Evolutionary conservation across 176 grass and related monocot species (phyloP).

Genomic region (Avena insularis): DNA sequence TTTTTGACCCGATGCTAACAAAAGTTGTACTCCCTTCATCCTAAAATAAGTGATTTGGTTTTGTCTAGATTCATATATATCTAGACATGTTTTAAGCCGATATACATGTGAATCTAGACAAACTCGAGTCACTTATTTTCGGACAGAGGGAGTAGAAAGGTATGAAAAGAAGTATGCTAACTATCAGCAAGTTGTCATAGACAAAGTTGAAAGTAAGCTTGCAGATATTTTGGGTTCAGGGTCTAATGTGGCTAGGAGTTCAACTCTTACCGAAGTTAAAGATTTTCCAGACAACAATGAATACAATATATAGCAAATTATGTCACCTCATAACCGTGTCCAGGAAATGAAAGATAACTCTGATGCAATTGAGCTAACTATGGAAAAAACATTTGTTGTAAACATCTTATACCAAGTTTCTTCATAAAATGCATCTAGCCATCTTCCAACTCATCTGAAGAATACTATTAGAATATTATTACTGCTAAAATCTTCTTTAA

Average conservation of each 20-base stretch:
- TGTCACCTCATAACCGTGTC: constrained; percentile 46
- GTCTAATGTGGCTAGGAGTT: constrained; percentile 3
- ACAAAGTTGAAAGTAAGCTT: constrained; percentile 19
- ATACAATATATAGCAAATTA: constrained; percentile 30
- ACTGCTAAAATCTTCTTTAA: too few relatives aligned
- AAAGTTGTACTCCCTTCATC: too few relatives aligned
- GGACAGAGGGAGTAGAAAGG: constrained; percentile 25
- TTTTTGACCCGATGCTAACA: too few relatives aligned
- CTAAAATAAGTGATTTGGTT: too few relatives aligned
- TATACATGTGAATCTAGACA: too few relatives aligned
- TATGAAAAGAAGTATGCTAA: constrained; percentile 2
- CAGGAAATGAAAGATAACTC: constrained; percentile 46
- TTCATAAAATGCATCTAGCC: too few relatives aligned
- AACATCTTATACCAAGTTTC: too few relatives aligned
- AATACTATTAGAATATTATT: too few relatives aligned
- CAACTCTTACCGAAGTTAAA: constrained; percentile 11
- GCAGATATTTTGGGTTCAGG: constrained; percentile 40
- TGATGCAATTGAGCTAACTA: constrained; percentile 30
- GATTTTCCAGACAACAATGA: not conserved
- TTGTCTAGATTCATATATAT: too few relatives aligned
- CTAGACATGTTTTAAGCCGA: too few relatives aligned
- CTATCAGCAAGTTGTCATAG: constrained; percentile 33
- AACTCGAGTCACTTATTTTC: too few relatives aligned
- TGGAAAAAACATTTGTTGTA: not conserved
- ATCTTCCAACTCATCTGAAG: too few relatives aligned